These are phyloP conservation scores for Leucosporidium creatinivorum DNA, from an alignment of 768 basidiomycete species.

Conservation along the genomic window DNA sequence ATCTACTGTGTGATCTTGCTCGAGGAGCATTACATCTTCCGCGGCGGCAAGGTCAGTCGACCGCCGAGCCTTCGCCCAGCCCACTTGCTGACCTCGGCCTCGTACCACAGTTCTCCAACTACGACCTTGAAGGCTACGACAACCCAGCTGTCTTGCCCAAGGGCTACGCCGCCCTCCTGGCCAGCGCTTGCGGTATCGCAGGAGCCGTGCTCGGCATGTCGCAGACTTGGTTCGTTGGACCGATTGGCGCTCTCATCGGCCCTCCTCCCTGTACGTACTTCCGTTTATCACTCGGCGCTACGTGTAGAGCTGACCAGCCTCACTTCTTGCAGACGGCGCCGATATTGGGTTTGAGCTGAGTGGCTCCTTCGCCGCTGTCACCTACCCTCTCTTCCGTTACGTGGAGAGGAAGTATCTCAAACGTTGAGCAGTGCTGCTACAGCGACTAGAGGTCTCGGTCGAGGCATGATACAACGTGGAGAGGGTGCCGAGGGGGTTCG, in stretches of 20 bases:
- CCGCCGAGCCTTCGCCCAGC: too few relatives aligned
- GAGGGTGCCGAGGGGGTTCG: too few relatives aligned
- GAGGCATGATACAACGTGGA: too few relatives aligned
- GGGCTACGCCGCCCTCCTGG: constrained; percentile 44
- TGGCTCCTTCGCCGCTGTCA: constrained; percentile 40
- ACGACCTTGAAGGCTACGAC: constrained; percentile 45
- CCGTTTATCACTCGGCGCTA: neutral
- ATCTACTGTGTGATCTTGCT: constrained; percentile 49
- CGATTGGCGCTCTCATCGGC: constrained; percentile 29
- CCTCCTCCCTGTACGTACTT: constrained; percentile 21
- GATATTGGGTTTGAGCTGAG: constrained; percentile 45
- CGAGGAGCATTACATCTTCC: constrained; percentile 53
- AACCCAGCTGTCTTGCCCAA: constrained; percentile 42
- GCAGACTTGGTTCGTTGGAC: constrained; percentile 39
- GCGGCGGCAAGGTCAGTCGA: constrained; percentile 34
- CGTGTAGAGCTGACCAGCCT: too few relatives aligned
- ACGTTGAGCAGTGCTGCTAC: too few relatives aligned
- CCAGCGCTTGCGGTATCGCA: constrained; percentile 42
- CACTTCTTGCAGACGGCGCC: constrained; percentile 31
- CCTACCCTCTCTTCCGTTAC: neutral
- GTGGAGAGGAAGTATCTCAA: neutral
- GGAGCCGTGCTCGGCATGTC: constrained; percentile 46
- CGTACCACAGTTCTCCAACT: constrained; percentile 33
- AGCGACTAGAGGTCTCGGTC: too few relatives aligned
- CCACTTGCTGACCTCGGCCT: neutral